Percentiles rank a stretch among this genome's conserved stretches.
Conservation (phyloP, 2,329 filamentous ascomycete species). For the Chaetomium strumarium region DNA sequence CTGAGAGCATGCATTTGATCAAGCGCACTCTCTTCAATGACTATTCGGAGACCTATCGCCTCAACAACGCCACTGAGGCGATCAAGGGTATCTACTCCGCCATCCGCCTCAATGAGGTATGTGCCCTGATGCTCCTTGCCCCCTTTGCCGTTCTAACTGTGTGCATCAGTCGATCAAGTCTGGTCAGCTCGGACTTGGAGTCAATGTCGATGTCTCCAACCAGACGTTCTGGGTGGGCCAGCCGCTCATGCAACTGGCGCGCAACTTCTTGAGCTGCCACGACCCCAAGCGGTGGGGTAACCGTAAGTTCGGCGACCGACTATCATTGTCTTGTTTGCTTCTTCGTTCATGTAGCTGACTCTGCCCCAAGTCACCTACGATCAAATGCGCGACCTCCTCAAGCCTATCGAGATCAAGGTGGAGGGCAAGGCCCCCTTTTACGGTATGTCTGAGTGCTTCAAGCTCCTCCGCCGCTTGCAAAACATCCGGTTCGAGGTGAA, state of each 20-base stretch:
- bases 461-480: conserved; percentile 46
- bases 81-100: conserved; percentile 88
- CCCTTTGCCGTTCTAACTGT: conserved; percentile 22
- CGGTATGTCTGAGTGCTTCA: conserved; percentile 46
- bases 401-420: conserved; percentile 29
- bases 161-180: conserved; percentile 33
- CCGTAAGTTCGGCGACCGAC: conserved; percentile 20
- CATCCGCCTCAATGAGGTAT: conserved; percentile 64
- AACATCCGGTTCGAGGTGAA: conserved; percentile 52
- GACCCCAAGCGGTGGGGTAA: conserved; percentile 23
- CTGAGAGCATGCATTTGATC: conserved; percentile 60
- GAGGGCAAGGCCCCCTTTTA: conserved; percentile 16
- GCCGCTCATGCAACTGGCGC: conserved; percentile 34
- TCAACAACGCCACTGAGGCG: conserved; percentile 60
- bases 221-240: conserved; percentile 71
- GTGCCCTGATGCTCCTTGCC: not conserved
- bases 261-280: conserved; percentile 24
- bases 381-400: conserved; percentile 29
- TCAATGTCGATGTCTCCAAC: conserved; percentile 91
- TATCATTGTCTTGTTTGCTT: not conserved
- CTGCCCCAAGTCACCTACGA: conserved; percentile 28
- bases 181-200: conserved; percentile 56
- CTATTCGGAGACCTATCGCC: conserved; percentile 40
- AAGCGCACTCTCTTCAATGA: conserved; percentile 77
- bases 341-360: not conserved